A percentile compares a stretch with the other conserved stretches of the same genome.
phyloP scores from a whole-genome alignment of 2,329 filamentous ascomycete genomes.

The Cephalotrichum gorgonifer region DNA sequence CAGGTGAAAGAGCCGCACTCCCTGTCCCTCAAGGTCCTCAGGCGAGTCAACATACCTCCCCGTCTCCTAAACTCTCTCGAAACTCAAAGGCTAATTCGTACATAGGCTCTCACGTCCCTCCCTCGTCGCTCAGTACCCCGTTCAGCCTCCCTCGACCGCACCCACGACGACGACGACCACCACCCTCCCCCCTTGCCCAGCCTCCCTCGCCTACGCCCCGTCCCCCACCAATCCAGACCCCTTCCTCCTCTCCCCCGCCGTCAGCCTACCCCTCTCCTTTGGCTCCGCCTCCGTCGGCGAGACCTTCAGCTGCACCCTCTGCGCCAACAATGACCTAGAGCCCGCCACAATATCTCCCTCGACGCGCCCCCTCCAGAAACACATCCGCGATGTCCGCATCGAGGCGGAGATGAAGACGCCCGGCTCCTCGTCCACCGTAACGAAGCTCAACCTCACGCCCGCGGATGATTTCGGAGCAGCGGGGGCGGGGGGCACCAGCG shows the following conservation, averaged over 20 bases:
- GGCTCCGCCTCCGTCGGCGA: slow-evolving; percentile 93
- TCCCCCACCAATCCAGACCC: slow-evolving; percentile 24
- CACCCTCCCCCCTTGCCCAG: slow-evolving; percentile 36
- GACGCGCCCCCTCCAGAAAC: slow-evolving; percentile 21
- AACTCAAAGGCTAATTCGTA: not conserved
- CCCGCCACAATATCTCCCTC: not conserved
- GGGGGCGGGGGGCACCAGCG: slow-evolving; percentile 12
- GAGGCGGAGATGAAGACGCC: slow-evolving; percentile 95
- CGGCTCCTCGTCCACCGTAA: slow-evolving; percentile 37
- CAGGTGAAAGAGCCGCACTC: slow-evolving; percentile 65
- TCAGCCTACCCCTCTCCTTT: slow-evolving; percentile 84
- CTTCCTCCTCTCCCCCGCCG: slow-evolving; percentile 50
- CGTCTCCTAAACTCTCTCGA: not conserved
- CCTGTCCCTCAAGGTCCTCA: slow-evolving; percentile 66
- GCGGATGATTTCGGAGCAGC: slow-evolving; percentile 6
- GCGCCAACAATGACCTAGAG: slow-evolving; percentile 75
- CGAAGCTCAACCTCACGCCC: slow-evolving; percentile 53
- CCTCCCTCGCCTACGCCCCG: slow-evolving; percentile 61
- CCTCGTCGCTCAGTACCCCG: slow-evolving; percentile 58
- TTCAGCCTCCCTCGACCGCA: not conserved
- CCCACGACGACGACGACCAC: slow-evolving; percentile 16
- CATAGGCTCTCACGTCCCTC: slow-evolving; percentile 71
- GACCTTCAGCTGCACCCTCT: slow-evolving; percentile 87
- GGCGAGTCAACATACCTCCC: slow-evolving; percentile 31
- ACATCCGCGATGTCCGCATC: slow-evolving; percentile 68